Conservation (phyloP, 1,139 yeast genomes). For the Debaryomyces udenii region DNA sequence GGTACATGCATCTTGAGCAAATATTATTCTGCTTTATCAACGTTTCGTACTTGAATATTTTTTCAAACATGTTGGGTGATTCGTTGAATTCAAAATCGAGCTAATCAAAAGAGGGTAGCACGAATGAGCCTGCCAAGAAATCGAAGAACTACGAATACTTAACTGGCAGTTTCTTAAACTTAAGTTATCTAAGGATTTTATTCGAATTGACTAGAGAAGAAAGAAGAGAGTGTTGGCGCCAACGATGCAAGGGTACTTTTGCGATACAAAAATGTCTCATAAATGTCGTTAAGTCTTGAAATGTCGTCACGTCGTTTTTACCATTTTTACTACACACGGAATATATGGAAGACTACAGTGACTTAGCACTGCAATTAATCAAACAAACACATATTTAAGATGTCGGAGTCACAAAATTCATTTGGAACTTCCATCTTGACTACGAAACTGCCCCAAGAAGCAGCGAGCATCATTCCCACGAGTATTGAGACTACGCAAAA, state of each 20-base stretch:
- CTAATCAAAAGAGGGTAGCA: no score
- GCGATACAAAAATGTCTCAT: conserved; percentile 1
- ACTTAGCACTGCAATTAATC: conserved; percentile 1
- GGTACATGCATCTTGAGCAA: background rate
- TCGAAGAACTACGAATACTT: no score
- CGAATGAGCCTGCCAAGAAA: no score
- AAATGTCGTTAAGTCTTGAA: no score
- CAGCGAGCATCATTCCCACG: conserved; percentile 44
- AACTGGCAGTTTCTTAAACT: no score
- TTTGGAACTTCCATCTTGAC: conserved; percentile 49
- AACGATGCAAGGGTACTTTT: no score
- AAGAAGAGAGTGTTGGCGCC: no score
- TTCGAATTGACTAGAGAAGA: no score
- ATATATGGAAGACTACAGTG: background rate
- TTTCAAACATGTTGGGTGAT: background rate
- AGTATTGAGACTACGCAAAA: conserved; percentile 30
- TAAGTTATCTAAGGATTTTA: no score
- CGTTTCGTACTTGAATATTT: background rate
- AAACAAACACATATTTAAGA: conserved; percentile 3
- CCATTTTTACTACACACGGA: conserved; percentile 1
- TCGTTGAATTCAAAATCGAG: no score
- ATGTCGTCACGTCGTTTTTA: no score
- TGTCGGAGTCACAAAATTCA: conserved; percentile 26
- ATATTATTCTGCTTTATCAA: background rate
- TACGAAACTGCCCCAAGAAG: conserved; percentile 46